Conservation (phyloP, 495 filamentous ascomycete species). For the Acidiella bohemica region DNA sequence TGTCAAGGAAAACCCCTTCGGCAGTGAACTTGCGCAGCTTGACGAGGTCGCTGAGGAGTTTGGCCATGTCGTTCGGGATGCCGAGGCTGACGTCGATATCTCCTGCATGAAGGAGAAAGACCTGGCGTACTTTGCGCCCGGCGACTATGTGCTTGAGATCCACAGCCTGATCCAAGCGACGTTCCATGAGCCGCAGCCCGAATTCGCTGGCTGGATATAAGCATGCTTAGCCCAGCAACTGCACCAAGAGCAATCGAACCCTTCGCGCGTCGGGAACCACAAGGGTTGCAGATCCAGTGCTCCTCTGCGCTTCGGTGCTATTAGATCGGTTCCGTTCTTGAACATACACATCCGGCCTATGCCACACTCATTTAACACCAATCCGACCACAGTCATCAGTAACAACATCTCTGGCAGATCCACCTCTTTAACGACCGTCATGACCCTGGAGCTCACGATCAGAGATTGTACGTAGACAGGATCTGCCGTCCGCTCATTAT, state of each 20-base stretch:
- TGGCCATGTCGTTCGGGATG: constrained; percentile 34
- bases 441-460: constrained; percentile 1
- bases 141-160: constrained; percentile 78
- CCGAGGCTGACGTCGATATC: constrained; percentile 44
- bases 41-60: constrained; percentile 81
- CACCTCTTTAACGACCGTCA: constrained; percentile 10
- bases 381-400: not conserved
- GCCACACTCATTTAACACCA: too few relatives aligned
- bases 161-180: constrained; percentile 36
- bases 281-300: too few relatives aligned
- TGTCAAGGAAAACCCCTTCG: constrained; percentile 40
- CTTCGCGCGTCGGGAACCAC: too few relatives aligned
- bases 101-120: constrained; percentile 46
- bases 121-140: constrained; percentile 58
- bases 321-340: too few relatives aligned
- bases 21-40: constrained; percentile 59
- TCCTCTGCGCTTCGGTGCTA: too few relatives aligned
- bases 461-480: not conserved
- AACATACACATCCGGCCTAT: too few relatives aligned
- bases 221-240: not conserved
- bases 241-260: constrained; percentile 8
- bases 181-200: constrained; percentile 1
- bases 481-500: constrained; percentile 15
- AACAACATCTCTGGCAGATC: constrained; percentile 14
- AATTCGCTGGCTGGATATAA: constrained; percentile 10